Evolutionary conservation across 805 yeast species (phyloP).

Genomic region (Saccharomycopsis sp.): DNA sequence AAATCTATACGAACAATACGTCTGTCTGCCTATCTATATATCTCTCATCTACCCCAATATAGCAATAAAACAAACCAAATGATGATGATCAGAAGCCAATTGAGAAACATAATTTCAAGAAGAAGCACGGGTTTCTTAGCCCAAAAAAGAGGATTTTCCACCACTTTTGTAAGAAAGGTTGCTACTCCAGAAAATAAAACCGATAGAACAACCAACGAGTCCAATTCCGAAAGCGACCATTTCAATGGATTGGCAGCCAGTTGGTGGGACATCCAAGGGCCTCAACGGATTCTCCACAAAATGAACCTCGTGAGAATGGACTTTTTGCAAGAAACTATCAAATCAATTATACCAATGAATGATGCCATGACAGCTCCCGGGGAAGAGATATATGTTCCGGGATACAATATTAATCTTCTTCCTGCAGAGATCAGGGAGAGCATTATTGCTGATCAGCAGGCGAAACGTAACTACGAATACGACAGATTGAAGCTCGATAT

Average conservation of each 20-base stretch:
- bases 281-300: slow-evolving; percentile 88
- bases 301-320: slow-evolving; percentile 91
- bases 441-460: slow-evolving; percentile 46
- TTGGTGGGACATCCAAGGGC: slow-evolving; percentile 98
- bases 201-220: not conserved
- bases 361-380: slow-evolving; percentile 28
- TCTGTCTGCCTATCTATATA: too few species aligned
- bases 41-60: too few species aligned
- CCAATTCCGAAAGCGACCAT: not conserved
- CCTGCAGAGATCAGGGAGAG: slow-evolving; percentile 48
- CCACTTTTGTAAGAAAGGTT: not conserved
- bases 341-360: slow-evolving; percentile 38
- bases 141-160: not conserved
- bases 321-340: slow-evolving; percentile 62
- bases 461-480: slow-evolving; percentile 35
- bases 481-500: slow-evolving; percentile 39
- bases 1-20: too few species aligned
- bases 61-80: not conserved
- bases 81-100: not conserved
- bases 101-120: not conserved
- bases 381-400: slow-evolving; percentile 65
- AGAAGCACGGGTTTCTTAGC: not conserved
- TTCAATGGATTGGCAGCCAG: slow-evolving; percentile 54
- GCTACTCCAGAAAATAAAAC: not conserved
- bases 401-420: slow-evolving; percentile 61